Evolutionary conservation across 495 filamentous ascomycete species (phyloP).

Genomic region (Parachaetomium inaequale): DNA sequence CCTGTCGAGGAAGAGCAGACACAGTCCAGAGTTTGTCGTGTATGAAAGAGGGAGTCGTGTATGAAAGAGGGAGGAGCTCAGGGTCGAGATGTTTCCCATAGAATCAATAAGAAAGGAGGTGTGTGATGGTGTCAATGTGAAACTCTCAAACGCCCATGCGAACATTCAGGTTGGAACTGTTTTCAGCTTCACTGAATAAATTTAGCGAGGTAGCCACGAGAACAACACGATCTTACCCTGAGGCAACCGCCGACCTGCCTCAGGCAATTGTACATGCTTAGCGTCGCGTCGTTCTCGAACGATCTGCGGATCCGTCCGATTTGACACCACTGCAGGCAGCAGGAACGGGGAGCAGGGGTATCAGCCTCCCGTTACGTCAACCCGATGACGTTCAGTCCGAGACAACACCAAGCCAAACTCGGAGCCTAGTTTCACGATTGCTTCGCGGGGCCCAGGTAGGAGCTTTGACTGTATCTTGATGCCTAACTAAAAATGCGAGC

Average conservation of each 20-base stretch:
- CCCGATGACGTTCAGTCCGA: slow-evolving; percentile 16
- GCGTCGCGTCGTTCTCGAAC: not conserved
- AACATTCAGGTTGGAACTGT: too few species aligned
- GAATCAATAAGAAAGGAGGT: too few species aligned
- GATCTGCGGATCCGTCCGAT: not conserved
- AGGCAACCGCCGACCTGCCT: slow-evolving; percentile 6
- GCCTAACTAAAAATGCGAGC: slow-evolving; percentile 7
- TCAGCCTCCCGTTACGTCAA: slow-evolving; percentile 15
- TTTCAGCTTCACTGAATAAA: not conserved
- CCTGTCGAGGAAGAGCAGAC: too few species aligned
- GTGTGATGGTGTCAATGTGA: too few species aligned
- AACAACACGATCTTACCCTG: not conserved
- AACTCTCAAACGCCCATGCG: too few species aligned
- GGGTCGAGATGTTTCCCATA: too few species aligned
- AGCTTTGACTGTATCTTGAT: not conserved
- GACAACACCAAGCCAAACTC: not conserved
- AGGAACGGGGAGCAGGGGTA: slow-evolving; percentile 6
- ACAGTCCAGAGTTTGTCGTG: too few species aligned
- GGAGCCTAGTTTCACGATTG: not conserved
- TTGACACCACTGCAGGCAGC: slow-evolving; percentile 10
- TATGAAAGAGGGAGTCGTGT: too few species aligned
- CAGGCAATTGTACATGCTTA: slow-evolving; percentile 22
- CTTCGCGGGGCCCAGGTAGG: not conserved
- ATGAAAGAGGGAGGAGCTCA: too few species aligned
- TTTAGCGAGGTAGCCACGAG: too few species aligned